Evolutionary conservation across 768 basidiomycete species (phyloP).

Genomic region (Mycena belliarum): DNA sequence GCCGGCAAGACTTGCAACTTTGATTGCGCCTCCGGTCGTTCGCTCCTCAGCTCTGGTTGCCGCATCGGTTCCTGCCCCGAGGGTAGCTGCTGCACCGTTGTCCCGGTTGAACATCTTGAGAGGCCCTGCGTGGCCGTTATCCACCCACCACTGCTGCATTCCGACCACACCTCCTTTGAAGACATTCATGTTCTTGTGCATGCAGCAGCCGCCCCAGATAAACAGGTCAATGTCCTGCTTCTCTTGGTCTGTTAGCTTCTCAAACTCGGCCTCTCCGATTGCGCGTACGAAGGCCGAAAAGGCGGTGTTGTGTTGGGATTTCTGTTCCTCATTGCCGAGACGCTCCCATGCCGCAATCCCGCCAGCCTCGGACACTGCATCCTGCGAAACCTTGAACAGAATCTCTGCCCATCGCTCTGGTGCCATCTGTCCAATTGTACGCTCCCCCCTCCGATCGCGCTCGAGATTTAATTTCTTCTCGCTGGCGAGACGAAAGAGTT

Average conservation of each 20-base stretch:
- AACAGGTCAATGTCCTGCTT: background rate
- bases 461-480: background rate
- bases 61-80: conserved; percentile 4
- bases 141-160: conserved; percentile 20
- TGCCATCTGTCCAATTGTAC: background rate
- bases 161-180: conserved; percentile 23
- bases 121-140: conserved; percentile 16
- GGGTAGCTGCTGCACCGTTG: conserved; percentile 18
- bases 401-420: background rate
- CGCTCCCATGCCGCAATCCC: conserved; percentile 10
- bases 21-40: conserved; percentile 25
- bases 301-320: background rate
- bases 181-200: conserved; percentile 31
- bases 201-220: conserved; percentile 8
- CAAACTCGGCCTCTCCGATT: background rate
- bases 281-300: conserved; percentile 12
- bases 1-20: conserved; percentile 23
- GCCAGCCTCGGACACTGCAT: background rate
- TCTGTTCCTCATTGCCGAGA: conserved; percentile 13
- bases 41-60: conserved; percentile 11
- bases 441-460: background rate
- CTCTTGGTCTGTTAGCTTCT: background rate
- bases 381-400: background rate
- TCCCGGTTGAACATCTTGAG: conserved; percentile 24
- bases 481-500: conserved; percentile 3